A percentile compares a stretch with the other conserved stretches of the same genome.
phyloP scores from a whole-genome alignment of 2,329 filamentous ascomycete genomes.

The Ceratocystis lukuohia region DNA sequence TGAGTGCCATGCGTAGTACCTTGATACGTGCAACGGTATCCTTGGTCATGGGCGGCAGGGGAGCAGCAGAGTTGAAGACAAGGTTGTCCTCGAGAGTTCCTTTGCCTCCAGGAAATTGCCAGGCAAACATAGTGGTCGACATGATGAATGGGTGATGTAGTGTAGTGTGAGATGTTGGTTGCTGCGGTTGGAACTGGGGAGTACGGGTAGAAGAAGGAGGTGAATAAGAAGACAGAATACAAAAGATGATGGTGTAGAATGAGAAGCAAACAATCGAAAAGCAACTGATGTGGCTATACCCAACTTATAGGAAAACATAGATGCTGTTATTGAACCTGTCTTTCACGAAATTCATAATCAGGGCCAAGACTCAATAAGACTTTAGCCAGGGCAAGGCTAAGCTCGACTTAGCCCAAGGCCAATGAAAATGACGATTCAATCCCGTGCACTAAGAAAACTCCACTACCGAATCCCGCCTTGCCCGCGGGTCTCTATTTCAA shows the following conservation, averaged over 20 bases:
- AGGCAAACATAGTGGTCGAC: conserved; percentile 19
- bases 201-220: neutral
- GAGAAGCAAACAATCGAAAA: too few species aligned
- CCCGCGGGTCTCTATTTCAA: too few species aligned
- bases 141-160: conserved; percentile 2
- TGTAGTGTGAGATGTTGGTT: neutral
- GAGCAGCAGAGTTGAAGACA: conserved; percentile 20
- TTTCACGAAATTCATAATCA: too few species aligned
- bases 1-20: conserved; percentile 32
- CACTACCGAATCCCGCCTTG: too few species aligned
- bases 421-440: too few species aligned
- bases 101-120: conserved; percentile 20
- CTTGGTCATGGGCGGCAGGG: conserved; percentile 21
- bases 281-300: neutral
- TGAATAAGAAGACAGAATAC: neutral
- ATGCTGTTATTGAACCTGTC: neutral
- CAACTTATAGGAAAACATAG: neutral
- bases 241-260: neutral
- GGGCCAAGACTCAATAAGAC: too few species aligned
- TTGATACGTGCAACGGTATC: conserved; percentile 30
- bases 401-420: too few species aligned
- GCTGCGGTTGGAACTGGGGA: neutral
- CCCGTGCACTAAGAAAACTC: too few species aligned
- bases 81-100: conserved; percentile 24
- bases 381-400: too few species aligned